A percentile compares a stretch with the other conserved stretches of the same genome.
Conservation (phyloP, 345 rosid genomes). For the Hypericum perforatum region DNA sequence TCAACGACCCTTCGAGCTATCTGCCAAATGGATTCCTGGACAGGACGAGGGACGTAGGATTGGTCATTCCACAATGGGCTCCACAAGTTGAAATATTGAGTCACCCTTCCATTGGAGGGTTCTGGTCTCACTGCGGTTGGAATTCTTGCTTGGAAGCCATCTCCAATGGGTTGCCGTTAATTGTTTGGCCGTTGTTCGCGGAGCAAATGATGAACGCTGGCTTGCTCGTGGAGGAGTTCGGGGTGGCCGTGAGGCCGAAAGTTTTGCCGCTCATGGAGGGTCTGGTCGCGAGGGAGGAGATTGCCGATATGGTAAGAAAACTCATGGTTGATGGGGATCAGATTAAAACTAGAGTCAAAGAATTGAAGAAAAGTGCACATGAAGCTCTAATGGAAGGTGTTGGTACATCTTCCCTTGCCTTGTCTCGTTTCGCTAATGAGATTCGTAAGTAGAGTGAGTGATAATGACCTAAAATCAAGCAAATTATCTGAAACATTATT, state of each 20-base stretch:
- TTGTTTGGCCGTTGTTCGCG: constrained; percentile 22
- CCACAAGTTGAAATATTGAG: constrained; percentile 14
- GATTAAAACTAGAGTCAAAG: background rate
- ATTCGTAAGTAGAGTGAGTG: no score
- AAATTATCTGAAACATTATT: no score
- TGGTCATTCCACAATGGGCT: constrained; percentile 15
- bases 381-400: no score
- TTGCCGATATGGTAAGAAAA: constrained; percentile 9
- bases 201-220: constrained; percentile 22
- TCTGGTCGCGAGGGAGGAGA: constrained; percentile 13
- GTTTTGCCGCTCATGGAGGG: background rate
- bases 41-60: constrained; percentile 9
- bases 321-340: constrained; percentile 5
- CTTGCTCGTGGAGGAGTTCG: constrained; percentile 12
- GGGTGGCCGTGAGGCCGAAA: constrained; percentile 12
- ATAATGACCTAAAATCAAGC: no score
- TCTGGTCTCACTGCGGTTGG: constrained; percentile 24
- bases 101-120: constrained; percentile 15
- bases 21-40: constrained; percentile 17
- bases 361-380: no score
- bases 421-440: no score
- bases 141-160: constrained; percentile 18
- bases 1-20: constrained; percentile 13
- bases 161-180: constrained; percentile 10
- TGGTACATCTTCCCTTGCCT: no score